These are phyloP conservation scores for Hemileia vastatrix DNA, from an alignment of 1,284 basidiomycete species.

Conservation along the genomic window DNA sequence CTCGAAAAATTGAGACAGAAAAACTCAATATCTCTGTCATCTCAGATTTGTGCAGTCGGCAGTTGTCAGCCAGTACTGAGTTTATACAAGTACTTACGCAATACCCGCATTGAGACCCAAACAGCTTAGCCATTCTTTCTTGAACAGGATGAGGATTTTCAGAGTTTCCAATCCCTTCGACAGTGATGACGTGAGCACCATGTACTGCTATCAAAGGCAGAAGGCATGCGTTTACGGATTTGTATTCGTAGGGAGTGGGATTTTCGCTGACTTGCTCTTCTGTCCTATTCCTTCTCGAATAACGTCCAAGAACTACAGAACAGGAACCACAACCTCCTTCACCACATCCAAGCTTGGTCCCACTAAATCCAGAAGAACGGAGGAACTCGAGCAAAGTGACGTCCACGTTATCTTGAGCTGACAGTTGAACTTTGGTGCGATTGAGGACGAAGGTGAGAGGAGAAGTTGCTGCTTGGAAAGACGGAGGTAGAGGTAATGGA, in stretches of 20 bases:
- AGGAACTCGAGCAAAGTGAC: constrained; percentile 44
- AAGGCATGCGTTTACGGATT: constrained; percentile 45
- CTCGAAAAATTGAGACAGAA: no score
- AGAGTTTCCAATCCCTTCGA: constrained; percentile 43
- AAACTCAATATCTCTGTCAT: no score
- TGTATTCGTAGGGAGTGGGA: constrained; percentile 33
- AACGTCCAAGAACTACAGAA: constrained; percentile 37
- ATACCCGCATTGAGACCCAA: constrained; percentile 44
- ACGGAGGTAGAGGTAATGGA: not conserved
- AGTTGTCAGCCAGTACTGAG: no score
- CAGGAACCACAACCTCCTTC: constrained; percentile 46
- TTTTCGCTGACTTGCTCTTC: constrained; percentile 19
- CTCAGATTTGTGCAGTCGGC: no score
- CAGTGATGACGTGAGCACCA: constrained; percentile 44
- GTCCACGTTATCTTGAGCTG: constrained; percentile 32
- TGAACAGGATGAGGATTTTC: constrained; percentile 45
- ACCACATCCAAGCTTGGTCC: constrained; percentile 45
- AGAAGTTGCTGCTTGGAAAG: constrained; percentile 15
- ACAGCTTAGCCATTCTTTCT: constrained; percentile 41
- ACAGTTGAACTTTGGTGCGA: constrained; percentile 30
- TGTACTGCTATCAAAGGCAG: constrained; percentile 43
- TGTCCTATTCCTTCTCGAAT: constrained; percentile 25
- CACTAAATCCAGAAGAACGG: constrained; percentile 41
- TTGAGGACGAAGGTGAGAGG: constrained; percentile 32
- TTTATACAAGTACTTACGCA: no score